Evolutionary conservation across 352 stramenopile genomes (phyloP), one percentile per base, ranked within the genome.

Genomic region (Sclerospora graminicola): DNA sequence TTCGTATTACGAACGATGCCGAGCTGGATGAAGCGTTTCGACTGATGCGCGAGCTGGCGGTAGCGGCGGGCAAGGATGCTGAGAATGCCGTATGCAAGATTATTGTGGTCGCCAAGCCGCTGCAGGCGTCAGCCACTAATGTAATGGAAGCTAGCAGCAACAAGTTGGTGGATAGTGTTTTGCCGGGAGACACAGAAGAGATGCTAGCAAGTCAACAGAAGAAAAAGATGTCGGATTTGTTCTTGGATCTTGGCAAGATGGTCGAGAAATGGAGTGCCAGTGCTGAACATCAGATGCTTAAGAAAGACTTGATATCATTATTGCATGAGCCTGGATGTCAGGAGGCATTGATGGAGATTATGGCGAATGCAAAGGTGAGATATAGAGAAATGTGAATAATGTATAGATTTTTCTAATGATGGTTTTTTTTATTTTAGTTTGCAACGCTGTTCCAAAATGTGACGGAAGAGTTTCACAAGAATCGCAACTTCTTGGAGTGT

Each of bases 1-100:
- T 90, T 45, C 74, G 75, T 41, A 75, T 90, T 44, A 89, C 79
- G 26, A 90, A 85, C 51, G 76, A 90, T 32, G 69, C 64, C 4
- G 79, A 90, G 58, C 67, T 90, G 35, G 60, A 67, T 7, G 79
- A 90, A 54, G 79, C 66, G 5, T 82, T 90, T 39, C 79, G 69
- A 7, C 60, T 89, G 33, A 86, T 87, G 78, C 60, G 75, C 23
- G 71, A 86, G 50, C 48, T 87, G 41, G 73, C 74, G 10, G 41
- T 63, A 13, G 57, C 55, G 0, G 61, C 59, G 2, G 63, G 65
- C 4, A 74, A 80, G 24, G 57, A 60, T 29, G 46, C 58, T 9
- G 51, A 41, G 4, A 60, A 61, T 24, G 56, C 72, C 6, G 72
- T 89, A 28, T 82, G 72, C 48, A 84, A 84, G 47, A 81, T 88